Conservation (phyloP, 2,329 filamentous ascomycete species). For the Penicillium sp. region DNA sequence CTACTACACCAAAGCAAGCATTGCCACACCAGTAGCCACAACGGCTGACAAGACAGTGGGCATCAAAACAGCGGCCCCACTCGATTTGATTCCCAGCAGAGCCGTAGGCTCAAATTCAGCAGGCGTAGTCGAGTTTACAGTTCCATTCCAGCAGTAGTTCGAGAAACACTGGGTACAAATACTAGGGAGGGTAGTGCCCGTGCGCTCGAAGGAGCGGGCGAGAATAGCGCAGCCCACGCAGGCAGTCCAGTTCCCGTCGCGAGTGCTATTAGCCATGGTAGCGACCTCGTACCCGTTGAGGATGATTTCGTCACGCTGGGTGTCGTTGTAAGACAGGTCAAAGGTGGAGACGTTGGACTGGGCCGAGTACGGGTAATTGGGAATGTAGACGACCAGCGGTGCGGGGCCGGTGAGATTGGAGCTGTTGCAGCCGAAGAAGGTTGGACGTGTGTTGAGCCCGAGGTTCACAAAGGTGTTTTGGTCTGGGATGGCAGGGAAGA, state of each 20-base stretch:
- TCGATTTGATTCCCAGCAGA: slow-evolving; percentile 14
- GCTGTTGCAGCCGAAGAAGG: slow-evolving; percentile 78
- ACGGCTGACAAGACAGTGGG: slow-evolving; percentile 21
- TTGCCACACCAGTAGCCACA: slow-evolving; percentile 14
- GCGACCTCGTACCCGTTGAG: slow-evolving; percentile 82
- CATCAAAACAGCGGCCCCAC: slow-evolving; percentile 10
- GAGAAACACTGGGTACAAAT: slow-evolving; percentile 77
- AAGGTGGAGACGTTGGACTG: slow-evolving; percentile 81
- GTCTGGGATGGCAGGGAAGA: slow-evolving; percentile 73
- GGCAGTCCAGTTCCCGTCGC: slow-evolving; percentile 73
- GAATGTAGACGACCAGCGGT: slow-evolving; percentile 83
- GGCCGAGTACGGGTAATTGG: slow-evolving; percentile 79
- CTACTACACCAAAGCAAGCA: slow-evolving; percentile 20
- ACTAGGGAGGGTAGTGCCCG: slow-evolving; percentile 67
- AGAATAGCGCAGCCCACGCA: slow-evolving; percentile 91
- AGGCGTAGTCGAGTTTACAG: slow-evolving; percentile 48
- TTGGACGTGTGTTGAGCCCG: slow-evolving; percentile 72
- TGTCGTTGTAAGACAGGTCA: slow-evolving; percentile 64
- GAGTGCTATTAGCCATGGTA: slow-evolving; percentile 79
- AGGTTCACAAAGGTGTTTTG: slow-evolving; percentile 78
- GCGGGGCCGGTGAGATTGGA: slow-evolving; percentile 61
- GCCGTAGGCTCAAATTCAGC: slow-evolving; percentile 48
- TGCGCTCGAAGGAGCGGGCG: slow-evolving; percentile 72
- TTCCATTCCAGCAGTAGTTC: slow-evolving; percentile 94
- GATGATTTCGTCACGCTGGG: slow-evolving; percentile 77